Evolutionary conservation across 75 land plant species (phyloP).

Genomic region (Larix kaempferi): DNA sequence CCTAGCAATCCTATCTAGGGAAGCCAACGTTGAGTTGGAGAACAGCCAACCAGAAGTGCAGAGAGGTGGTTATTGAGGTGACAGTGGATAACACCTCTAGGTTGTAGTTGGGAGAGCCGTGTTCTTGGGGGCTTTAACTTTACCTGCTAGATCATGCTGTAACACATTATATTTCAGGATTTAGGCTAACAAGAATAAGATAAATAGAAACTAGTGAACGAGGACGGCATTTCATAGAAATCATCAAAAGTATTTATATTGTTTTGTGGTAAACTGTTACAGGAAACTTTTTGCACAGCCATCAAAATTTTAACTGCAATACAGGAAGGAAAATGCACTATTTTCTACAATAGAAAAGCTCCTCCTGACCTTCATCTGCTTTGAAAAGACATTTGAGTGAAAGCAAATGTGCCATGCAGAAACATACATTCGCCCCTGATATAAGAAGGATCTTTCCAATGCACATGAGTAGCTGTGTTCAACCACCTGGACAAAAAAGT

Average conservation of each 20-base stretch:
- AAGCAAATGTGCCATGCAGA: constrained; percentile 98
- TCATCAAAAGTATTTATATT: not conserved
- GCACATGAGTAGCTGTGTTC: constrained; percentile 98
- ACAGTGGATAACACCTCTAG: no score
- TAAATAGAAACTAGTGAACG: not conserved
- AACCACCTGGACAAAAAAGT: constrained; percentile 62
- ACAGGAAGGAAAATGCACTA: not conserved
- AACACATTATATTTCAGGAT: no score
- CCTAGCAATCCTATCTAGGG: no score
- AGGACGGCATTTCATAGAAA: not conserved
- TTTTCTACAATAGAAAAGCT: not conserved
- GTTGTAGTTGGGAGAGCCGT: no score
- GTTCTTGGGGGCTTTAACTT: no score
- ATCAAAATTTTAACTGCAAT: not conserved
- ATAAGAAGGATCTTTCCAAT: constrained; percentile 94
- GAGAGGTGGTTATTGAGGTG: no score
- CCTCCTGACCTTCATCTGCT: constrained; percentile 90
- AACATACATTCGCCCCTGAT: constrained; percentile 99
- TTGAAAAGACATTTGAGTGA: constrained; percentile 98
- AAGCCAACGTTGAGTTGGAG: no score
- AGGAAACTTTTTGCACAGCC: not conserved
- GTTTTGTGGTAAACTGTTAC: not conserved
- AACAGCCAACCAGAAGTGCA: no score
- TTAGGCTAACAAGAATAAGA: no score
- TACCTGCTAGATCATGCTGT: no score